Base-by-base conservation (phyloP, 1,139 yeast species). In the Diutina rugosa region DNA sequence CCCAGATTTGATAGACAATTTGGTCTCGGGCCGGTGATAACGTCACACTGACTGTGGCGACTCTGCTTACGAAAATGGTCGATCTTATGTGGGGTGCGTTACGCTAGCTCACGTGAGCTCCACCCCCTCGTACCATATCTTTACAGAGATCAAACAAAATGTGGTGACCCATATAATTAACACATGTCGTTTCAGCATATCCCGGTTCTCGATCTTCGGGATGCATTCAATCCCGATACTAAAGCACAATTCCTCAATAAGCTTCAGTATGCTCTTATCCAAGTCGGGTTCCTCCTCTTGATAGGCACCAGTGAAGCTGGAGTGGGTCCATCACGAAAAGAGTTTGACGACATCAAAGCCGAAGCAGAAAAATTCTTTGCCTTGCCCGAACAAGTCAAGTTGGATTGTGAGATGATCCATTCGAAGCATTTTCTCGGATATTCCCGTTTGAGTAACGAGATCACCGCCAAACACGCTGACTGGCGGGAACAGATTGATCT, bases 401-500 rank as follows among this genome's bases (percentile, higher is more conserved):
- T 71, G 57, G 72, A 70, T 46, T 71, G 82, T 56, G 84, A 81
- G 56, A 85, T 85, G 88, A 73, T 78, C 54, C 70, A 82, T 58
- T 80, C 82, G 51, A 84, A 82, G 14, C 89, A 85, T 63, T 84
- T 85, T 64, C 72, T 84, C 56, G 90, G 90, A 0, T 85, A 85
- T 65, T 81, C 85, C 49, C 73, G 79, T 18, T 69, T 85, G 16
- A 89, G 87, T 5, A 84, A 84, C 60, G 90, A 85, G 64, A 78
- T 81, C 58, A 85, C 90, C 0, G 82, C 85, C 6, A 70, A 72
- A 52, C 74, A 73, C 46, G 76, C 81, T 8, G 90, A 84, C 62
- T 77, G 85, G 79, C 71, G 90, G 60, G 89, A 84, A 63, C 89
- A 84, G 68, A 81, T 81, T 59, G 90, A 84, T 63, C 72, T 84